Percentiles rank a stretch among this genome's conserved stretches.
Conservation (phyloP, 306 rosid genomes). For the Fragaria nilgerrensis region DNA sequence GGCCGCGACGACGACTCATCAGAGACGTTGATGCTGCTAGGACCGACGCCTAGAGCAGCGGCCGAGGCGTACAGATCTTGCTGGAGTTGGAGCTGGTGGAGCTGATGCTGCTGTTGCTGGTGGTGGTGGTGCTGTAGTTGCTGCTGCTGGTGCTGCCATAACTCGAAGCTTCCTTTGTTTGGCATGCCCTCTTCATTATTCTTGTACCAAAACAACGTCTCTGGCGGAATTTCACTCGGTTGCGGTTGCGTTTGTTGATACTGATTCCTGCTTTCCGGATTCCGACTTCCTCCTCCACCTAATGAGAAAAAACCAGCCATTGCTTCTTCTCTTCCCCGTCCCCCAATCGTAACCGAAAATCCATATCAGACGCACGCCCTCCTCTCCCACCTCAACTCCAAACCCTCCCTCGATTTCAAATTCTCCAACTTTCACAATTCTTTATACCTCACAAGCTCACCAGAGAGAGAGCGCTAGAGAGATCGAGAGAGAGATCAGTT, state of each 20-base stretch:
- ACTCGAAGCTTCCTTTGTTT: slow-evolving; percentile 61
- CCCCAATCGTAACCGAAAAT: slow-evolving; percentile 49
- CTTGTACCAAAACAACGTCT: slow-evolving; percentile 58
- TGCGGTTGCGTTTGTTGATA: slow-evolving; percentile 6
- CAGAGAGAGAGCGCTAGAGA: not conserved
- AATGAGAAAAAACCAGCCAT: slow-evolving; percentile 93
- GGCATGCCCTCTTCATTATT: slow-evolving; percentile 40
- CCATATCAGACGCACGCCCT: slow-evolving; percentile 63
- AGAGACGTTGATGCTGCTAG: slow-evolving; percentile 47
- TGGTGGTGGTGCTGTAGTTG: slow-evolving; percentile 36
- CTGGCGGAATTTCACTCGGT: slow-evolving; percentile 37
- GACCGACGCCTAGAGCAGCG: slow-evolving; percentile 57
- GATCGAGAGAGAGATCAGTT: not conserved
- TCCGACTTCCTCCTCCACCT: slow-evolving; percentile 41
- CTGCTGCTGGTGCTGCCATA: slow-evolving; percentile 61
- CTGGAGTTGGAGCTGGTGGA: slow-evolving; percentile 27
- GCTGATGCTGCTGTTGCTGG: slow-evolving; percentile 12
- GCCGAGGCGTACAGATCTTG: slow-evolving; percentile 68
- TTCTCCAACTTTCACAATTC: not conserved
- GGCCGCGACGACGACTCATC: slow-evolving; percentile 66
- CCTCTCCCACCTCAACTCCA: slow-evolving; percentile 9
- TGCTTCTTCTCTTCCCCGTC: slow-evolving; percentile 31
- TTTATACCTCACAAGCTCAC: not conserved
- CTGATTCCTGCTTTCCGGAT: slow-evolving; percentile 23
- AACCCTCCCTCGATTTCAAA: not conserved